A percentile compares a stretch with the other conserved stretches of the same genome.
Conservation (phyloP, 1,284 basidiomycete species). For the Cutaneotrichosporon sp. region DNA sequence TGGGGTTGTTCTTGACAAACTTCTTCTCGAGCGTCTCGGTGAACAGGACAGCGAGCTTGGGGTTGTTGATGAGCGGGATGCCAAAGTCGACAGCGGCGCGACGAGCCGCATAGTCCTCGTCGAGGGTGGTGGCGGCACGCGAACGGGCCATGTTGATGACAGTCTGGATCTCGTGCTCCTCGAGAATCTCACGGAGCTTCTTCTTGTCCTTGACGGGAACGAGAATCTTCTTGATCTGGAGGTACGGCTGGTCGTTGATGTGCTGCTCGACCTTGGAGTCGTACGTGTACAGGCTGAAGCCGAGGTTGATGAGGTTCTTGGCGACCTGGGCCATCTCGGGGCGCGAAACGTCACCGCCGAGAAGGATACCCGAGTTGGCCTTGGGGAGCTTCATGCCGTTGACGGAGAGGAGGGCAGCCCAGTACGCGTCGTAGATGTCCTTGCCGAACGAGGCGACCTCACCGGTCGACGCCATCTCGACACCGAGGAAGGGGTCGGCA, state of each 20-base stretch:
- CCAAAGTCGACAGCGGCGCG: slow-evolving; percentile 90
- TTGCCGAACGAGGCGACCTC: slow-evolving; percentile 97
- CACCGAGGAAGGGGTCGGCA: slow-evolving; percentile 95
- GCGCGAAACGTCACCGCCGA: slow-evolving; percentile 83
- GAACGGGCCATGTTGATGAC: slow-evolving; percentile 90
- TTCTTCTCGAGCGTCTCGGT: slow-evolving; percentile 87
- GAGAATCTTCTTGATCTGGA: slow-evolving; percentile 77
- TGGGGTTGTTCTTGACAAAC: slow-evolving; percentile 77
- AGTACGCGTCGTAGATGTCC: slow-evolving; percentile 94
- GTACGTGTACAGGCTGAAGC: slow-evolving; percentile 76
- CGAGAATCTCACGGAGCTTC: slow-evolving; percentile 73
- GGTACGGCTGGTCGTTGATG: slow-evolving; percentile 76
- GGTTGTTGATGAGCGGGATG: slow-evolving; percentile 79
- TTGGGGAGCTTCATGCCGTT: slow-evolving; percentile 73
- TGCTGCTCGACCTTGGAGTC: slow-evolving; percentile 86
- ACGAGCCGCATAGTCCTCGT: slow-evolving; percentile 96
- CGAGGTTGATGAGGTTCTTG: slow-evolving; percentile 94
- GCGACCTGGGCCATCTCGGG: slow-evolving; percentile 70
- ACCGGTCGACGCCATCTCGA: slow-evolving; percentile 98
- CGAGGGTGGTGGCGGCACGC: slow-evolving; percentile 73
- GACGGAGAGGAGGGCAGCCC: slow-evolving; percentile 85
- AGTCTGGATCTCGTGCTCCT: slow-evolving; percentile 91
- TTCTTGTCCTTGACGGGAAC: slow-evolving; percentile 98
- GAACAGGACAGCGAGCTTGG: slow-evolving; percentile 82
- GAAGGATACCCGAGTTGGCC: slow-evolving; percentile 44